These are phyloP conservation scores for Penicillium sp. DNA, from an alignment of 2,329 filamentous ascomycete genomes.

Conservation along the genomic window DNA sequence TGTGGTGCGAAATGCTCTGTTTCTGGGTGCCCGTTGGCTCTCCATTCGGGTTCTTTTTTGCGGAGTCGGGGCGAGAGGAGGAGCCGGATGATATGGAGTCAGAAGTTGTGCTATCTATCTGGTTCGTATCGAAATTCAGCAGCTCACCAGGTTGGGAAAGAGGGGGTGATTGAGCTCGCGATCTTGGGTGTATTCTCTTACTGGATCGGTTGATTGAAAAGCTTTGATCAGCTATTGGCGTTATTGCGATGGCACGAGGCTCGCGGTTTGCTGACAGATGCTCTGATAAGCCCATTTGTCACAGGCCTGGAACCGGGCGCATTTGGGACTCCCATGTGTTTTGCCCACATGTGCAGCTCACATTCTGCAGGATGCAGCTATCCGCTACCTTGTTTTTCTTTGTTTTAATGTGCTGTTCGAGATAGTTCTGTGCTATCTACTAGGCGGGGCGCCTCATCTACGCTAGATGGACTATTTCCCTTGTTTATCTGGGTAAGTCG, in stretches of 20 bases:
- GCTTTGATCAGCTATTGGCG: background rate
- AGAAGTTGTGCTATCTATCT: background rate
- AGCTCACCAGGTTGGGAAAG: background rate
- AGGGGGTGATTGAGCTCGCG: background rate
- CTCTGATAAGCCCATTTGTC: background rate
- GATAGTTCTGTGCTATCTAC: background rate
- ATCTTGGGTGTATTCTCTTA: background rate
- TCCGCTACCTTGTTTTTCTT: conserved; percentile 15
- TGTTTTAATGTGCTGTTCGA: background rate
- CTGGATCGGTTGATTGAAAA: background rate
- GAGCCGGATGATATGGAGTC: background rate
- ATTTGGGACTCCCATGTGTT: background rate
- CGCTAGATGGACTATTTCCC: background rate
- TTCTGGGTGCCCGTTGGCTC: background rate
- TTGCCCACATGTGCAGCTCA: background rate
- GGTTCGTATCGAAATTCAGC: background rate
- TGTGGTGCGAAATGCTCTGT: conserved; percentile 1
- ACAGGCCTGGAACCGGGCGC: background rate
- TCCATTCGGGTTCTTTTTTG: background rate
- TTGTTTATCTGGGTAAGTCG: background rate
- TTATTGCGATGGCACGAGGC: background rate
- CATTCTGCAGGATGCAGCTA: conserved; percentile 15
- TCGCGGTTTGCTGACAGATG: background rate
- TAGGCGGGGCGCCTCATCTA: background rate
- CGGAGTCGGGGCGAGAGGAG: background rate